Base-by-base conservation (phyloP, 768 basidiomycete species). In the Mycena polygramma region DNA sequence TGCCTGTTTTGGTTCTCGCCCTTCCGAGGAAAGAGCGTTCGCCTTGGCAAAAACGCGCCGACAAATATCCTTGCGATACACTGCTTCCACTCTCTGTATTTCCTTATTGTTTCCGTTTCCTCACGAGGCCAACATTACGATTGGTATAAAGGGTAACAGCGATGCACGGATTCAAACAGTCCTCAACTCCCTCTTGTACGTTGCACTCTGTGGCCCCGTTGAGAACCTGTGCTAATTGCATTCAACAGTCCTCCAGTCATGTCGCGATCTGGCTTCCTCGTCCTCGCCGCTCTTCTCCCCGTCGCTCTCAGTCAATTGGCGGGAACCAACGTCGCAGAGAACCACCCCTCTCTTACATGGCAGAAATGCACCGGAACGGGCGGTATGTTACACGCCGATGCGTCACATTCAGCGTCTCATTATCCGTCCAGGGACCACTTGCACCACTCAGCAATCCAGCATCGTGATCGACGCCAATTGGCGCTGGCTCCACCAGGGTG, bases 401-500 rank as follows among this genome's bases (percentile, higher is more conserved):
- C 75, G 1, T 49, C 48, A 22, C 48, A 22, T 22, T 24, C n/a
- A 30, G 48, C 22, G 20, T n/a, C n/a, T 24, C 48, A 49, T 49
- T 49, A 15, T 49, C 22, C 22, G 43, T 17, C n/a, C 37, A 68
- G 73, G 58, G 20, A 66, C 57, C 46, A 66, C 69, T 35, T 83
- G 83, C 77, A 78, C 76, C 30, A 77, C 77, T 43, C 74, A 77
- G 62, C 66, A 68, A 24, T 72, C 74, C 53, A 67, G 70, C 49
- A 78, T 87, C 74, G 82, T 82, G 11, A 79, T 88, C 78, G 86
- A 87, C 75, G 71, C 84, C 68, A 87, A 87, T 80, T 88, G 84
- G 84, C 83, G 87, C 57, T 87, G 85, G 85, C 74, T 82, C 11
- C 84, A 86, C 75, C 77, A 66, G 2, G 63, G 75, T 73, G 79